Base-by-base conservation (phyloP, 306 rosid genomes). In the Casuarina cunninghamiana region DNA sequence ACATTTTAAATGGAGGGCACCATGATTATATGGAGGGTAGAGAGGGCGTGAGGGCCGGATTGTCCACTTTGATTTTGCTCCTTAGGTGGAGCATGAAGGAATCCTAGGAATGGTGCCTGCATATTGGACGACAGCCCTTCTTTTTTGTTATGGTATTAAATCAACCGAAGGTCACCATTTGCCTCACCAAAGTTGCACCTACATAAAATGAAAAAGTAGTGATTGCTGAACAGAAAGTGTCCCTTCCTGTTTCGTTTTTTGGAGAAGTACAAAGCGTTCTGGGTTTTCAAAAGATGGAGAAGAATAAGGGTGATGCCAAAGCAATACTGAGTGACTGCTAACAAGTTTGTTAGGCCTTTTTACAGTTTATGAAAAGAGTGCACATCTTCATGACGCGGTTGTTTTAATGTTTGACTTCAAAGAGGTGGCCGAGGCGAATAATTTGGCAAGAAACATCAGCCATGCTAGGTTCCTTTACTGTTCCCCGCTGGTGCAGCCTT, bases 21-120 rank as follows among this genome's bases (percentile, higher is more conserved):
- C 10, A 80, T 80, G 41, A 80, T 80, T 73, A 54, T 51, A 53
- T 53, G 78, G 82, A 61, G 73, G 54, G 82, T 49, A 32, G 67
- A 15, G 65, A 39, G 60, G 71, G 32, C 2, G 8, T 62, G 74
- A 76, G 71, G 74, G 60, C 75, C 77, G 78, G 65, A 10, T 17
- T 38, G 72, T 53, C 78, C 46, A 72, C 77, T 72, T 79, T 73
- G 53, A 44, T 41, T 39, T 53, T 72, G 55, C 46, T 79, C 55
- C 82, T 63, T 73, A 50, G 66, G 57, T 71, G 61, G 72, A 49
- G 16, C 35, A 44, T 35, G 19, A 69, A 15, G 42, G 81, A 78
- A 78, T 71, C 76, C 73, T 69, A 71, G 67, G 58, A 41, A 77
- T 81, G 67, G 58, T 83, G 74, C 44, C 65, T 73, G 32, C 46